A percentile compares a stretch with the other conserved stretches of the same genome.
Conservation (phyloP, 2,329 filamentous ascomycete genomes). For the Rugonectria rugulosa region DNA sequence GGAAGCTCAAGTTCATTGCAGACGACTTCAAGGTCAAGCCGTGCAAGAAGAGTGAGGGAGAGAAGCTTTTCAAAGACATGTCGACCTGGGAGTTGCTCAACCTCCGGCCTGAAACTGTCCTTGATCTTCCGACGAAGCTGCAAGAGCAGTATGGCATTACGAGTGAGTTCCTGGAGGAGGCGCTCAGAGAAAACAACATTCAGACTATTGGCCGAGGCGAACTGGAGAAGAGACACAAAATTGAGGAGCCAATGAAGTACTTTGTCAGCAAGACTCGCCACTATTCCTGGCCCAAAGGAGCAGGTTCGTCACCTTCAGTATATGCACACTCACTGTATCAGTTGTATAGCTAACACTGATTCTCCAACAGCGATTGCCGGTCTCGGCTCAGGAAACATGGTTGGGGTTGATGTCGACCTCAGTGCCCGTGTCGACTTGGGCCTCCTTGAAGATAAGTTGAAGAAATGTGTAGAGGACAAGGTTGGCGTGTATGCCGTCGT, state of each 20-base stretch:
- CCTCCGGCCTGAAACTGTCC: conserved; percentile 46
- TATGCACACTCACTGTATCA: background rate
- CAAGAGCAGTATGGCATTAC: conserved; percentile 50
- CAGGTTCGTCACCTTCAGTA: conserved; percentile 42
- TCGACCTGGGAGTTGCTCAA: conserved; percentile 55
- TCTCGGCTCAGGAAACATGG: conserved; percentile 51
- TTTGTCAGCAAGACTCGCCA: conserved; percentile 52
- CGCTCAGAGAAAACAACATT: conserved; percentile 40
- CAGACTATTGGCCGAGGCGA: conserved; percentile 50
- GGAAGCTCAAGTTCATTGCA: conserved; percentile 46
- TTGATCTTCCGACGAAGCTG: conserved; percentile 50
- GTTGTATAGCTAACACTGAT: background rate
- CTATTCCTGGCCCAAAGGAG: conserved; percentile 58
- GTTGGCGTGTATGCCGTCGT: conserved; percentile 52
- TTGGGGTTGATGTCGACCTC: conserved; percentile 50
- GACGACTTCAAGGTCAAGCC: conserved; percentile 50
- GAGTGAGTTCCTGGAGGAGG: conserved; percentile 41
- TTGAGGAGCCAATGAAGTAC: conserved; percentile 44
- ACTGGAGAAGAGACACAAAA: conserved; percentile 45
- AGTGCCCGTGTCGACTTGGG: conserved; percentile 48
- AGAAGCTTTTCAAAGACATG: conserved; percentile 47
- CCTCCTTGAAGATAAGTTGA: conserved; percentile 42
- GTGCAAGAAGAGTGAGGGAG: conserved; percentile 36
- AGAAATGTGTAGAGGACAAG: conserved; percentile 39
- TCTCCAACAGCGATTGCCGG: conserved; percentile 48